phyloP scores from a whole-genome alignment of 2,329 filamentous ascomycete species.

The Microcyclospora tardicrescens region DNA sequence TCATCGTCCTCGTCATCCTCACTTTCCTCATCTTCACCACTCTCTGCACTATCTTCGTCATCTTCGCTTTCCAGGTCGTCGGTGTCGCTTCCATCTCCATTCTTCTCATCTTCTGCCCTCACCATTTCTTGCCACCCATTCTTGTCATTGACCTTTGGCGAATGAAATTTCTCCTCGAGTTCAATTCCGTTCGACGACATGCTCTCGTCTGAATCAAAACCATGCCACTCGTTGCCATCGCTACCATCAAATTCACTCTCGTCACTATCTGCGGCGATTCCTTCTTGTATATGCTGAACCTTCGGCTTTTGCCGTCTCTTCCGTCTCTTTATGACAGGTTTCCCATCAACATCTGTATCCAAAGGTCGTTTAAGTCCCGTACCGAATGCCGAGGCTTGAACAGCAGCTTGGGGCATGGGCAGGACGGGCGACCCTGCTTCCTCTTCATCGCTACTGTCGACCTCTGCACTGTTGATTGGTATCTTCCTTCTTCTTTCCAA shows the following conservation, averaged over 20 bases:
- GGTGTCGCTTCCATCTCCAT: slow-evolving; percentile 22
- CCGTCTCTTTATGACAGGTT: slow-evolving; percentile 69
- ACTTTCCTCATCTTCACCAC: slow-evolving; percentile 22
- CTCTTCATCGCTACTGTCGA: slow-evolving; percentile 2
- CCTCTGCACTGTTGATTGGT: slow-evolving; percentile 8
- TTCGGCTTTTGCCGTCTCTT: slow-evolving; percentile 42
- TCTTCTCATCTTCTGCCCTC: slow-evolving; percentile 14
- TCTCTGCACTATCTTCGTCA: neutral
- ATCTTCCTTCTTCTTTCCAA: slow-evolving; percentile 30
- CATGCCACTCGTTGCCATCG: slow-evolving; percentile 11
- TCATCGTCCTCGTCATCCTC: slow-evolving; percentile 20
- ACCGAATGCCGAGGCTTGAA: slow-evolving; percentile 36
- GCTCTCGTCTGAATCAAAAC: slow-evolving; percentile 14
- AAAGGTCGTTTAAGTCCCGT: slow-evolving; percentile 79
- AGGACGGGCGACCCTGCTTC: neutral
- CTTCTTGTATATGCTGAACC: neutral
- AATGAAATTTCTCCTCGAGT: no score
- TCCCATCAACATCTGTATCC: slow-evolving; percentile 64
- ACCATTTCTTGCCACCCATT: neutral
- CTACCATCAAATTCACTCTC: slow-evolving; percentile 5
- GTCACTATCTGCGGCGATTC: neutral
- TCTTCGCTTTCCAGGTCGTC: neutral
- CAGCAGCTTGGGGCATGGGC: neutral
- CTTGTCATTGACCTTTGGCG: no score
- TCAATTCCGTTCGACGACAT: neutral